phyloP scores from a whole-genome alignment of 2,329 filamentous ascomycete genomes.

The Aspergillus felis region DNA sequence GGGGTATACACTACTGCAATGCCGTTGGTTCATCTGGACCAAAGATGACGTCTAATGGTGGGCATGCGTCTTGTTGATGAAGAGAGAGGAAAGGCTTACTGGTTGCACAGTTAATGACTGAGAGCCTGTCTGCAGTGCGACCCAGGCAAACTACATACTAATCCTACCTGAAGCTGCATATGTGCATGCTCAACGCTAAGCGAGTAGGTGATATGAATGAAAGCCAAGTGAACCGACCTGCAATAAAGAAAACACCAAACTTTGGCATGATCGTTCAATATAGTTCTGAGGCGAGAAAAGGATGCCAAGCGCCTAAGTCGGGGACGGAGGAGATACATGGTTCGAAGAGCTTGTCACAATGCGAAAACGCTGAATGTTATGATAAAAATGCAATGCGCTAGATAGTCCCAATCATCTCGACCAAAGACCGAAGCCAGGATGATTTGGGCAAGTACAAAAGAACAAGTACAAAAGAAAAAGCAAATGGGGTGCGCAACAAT shows the following conservation, averaged over 20 bases:
- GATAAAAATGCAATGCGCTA: background rate
- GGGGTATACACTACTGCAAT: background rate
- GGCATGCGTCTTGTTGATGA: background rate
- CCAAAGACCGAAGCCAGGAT: background rate
- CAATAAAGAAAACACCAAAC: background rate
- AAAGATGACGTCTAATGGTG: background rate
- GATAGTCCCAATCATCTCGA: background rate
- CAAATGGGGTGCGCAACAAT: background rate
- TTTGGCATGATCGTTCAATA: background rate
- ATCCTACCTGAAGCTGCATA: background rate
- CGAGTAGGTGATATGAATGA: background rate
- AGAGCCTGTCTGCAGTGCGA: background rate
- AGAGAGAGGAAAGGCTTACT: background rate
- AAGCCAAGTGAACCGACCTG: background rate
- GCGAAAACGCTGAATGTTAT: background rate
- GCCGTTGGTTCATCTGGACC: background rate
- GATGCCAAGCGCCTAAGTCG: background rate
- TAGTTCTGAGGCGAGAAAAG: background rate
- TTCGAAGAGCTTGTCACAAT: background rate
- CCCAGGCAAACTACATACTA: background rate
- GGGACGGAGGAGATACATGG: background rate
- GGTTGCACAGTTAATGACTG: background rate
- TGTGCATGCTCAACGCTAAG: background rate
- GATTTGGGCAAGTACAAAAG: background rate
- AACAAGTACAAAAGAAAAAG: background rate